Base-by-base conservation (phyloP, 805 yeast species). In the Saccharomycopsis capsularis region DNA sequence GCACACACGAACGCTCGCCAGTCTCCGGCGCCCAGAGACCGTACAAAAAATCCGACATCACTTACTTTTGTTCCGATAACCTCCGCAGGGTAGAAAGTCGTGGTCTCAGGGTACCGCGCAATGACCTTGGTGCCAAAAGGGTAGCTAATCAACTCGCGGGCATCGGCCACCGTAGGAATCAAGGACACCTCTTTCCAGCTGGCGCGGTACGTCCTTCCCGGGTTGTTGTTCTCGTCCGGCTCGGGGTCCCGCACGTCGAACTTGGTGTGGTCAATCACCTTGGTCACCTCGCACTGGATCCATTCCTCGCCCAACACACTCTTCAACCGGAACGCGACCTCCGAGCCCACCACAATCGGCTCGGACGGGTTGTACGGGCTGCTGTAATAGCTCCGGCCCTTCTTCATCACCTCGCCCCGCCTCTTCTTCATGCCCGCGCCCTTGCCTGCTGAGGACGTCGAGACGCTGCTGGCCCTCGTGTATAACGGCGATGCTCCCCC, bases 171-270 rank as follows among this genome's bases (percentile, higher is more conserved):
- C 1, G 82, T 75, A 0, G 95, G 87, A 39, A 93, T 83, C 35
- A 85, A 67, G 21, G 87, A 73, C 2, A 87, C 66, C 56, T 93
- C 98, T 59, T 82, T 83, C 74, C 85, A 79, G 19, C 76, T 81
- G 7, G 96, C 89, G 58, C 82, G 84, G 67, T 82, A 93, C 1
- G 85, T 71, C 58, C 83, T 91, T 2, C 96, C 96, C 3, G 90
- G 85, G 50, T 90, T 87, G 54, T 85, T 86, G 57, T 81, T 76
- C 59, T 91, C 98, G 60, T 93, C 99, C 0, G 99, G 98, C 60
- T 93, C 99, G 0, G 98, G 96, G 63, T 93, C 99, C 57, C 87
- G 79, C n/a, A 93, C 90, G 65, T 93, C 98, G 62, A 82, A 89
- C 51, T 78, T 73, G 4, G 56, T 47, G 18, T 62, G 30, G 51